Evolutionary conservation across 108 stramenopile genomes (phyloP).

Genomic region (Pseudonitzschia delicatissima): DNA sequence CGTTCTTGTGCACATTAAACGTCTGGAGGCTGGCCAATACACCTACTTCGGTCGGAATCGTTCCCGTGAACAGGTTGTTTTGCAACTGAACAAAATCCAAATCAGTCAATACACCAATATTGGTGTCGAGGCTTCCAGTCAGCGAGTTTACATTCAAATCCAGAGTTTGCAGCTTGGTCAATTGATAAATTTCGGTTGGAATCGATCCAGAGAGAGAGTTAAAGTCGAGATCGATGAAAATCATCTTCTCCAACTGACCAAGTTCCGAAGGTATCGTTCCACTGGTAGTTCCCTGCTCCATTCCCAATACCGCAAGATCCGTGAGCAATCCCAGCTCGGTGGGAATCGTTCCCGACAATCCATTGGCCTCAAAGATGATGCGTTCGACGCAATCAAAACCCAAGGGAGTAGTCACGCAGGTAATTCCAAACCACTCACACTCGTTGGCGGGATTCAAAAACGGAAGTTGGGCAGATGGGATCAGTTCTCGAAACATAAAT

Average conservation of each 20-base stretch:
- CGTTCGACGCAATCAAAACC: conserved; percentile 33
- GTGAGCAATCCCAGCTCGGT: conserved; percentile 20
- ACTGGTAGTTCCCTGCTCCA: conserved; percentile 46
- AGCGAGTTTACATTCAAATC: conserved; percentile 68
- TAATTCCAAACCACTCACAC: conserved; percentile 60
- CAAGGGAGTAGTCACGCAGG: conserved; percentile 14
- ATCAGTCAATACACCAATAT: conserved; percentile 42
- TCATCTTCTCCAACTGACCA: conserved; percentile 52
- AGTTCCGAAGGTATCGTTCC: conserved; percentile 72
- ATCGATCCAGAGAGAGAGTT: conserved; percentile 45
- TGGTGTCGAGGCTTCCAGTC: conserved; percentile 43
- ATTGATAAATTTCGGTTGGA: conserved; percentile 38
- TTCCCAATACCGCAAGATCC: conserved; percentile 25
- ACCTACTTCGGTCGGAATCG: conserved; percentile 60
- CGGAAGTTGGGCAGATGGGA: conserved; percentile 16
- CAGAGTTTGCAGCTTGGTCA: conserved; percentile 36
- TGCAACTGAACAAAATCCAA: conserved; percentile 53
- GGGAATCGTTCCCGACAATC: conserved; percentile 60
- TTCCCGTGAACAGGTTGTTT: conserved; percentile 45
- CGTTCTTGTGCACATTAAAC: conserved; percentile 39
- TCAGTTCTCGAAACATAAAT: conserved; percentile 33
- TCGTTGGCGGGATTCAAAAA: conserved; percentile 41
- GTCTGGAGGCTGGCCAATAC: conserved; percentile 36
- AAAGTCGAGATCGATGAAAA: conserved; percentile 47
- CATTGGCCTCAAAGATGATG: conserved; percentile 44